Base-by-base conservation (phyloP, 805 yeast species). In the Sungouiella blattae region DNA sequence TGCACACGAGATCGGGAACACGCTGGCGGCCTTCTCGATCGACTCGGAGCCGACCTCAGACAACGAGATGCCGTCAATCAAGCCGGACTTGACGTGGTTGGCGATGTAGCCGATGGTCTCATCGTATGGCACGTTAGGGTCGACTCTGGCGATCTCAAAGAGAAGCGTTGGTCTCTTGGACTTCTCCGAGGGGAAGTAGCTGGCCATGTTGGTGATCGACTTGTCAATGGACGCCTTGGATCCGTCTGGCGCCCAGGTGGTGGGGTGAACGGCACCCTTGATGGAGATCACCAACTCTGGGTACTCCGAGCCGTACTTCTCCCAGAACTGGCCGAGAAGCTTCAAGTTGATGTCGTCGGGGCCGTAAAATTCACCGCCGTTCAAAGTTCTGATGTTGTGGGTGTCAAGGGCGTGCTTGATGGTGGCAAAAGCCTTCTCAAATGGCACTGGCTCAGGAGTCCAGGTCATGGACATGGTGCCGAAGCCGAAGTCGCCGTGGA, bases 401-500 rank as follows among this genome's bases (percentile, higher is more conserved):
- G 66, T 61, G 23, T 54, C 52, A 17, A 54, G 55, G 15, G 48
- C 49, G 31, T 45, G 44, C 37, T 75, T 69, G 54, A 87, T 64
- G 2, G 75, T 60, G 8, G 62, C 74, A 40, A 78, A 65, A 2
- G 84, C 78, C 35, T 68, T 64, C 13, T 71, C 77, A 33, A 69
- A 56, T 6, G 82, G 71, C 22, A 73, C 57, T 22, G 86, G 87
- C 0, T 49, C 55, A 0, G 80, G 74, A 26, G 71, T 69, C 86
- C 85, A 78, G 1, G 95, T 84, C 55, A 85, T 68, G 37, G 83
- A 75, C 96, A 88, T 86, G 43, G 87, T 70, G 29, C 96, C 96
- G 46, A 74, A 78, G 28, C 95, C 95, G 36, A 64, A 62, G 22
- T 47, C 47, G 22, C 65, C 67, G 11, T 47, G 40, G 15, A 53